Percentiles rank a stretch among this genome's conserved stretches.
These are phyloP conservation scores for Exophiala xenobiotica DNA, from an alignment of 2,329 filamentous ascomycete genomes.

Conservation along the genomic window DNA sequence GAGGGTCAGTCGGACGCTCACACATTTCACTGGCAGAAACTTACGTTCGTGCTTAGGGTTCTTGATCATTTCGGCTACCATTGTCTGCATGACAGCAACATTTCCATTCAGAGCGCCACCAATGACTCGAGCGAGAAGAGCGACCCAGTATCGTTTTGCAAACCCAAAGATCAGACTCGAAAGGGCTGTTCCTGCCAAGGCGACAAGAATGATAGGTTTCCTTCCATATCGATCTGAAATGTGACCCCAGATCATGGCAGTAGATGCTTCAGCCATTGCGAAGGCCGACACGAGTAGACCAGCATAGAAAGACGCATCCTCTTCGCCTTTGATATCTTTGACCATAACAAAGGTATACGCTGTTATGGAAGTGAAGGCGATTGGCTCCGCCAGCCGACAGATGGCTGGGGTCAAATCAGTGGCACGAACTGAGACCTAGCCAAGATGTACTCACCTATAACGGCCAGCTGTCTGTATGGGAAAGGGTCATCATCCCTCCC, in stretches of 20 bases:
- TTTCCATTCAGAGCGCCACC: slow-evolving; percentile 71
- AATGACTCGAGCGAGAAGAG: slow-evolving; percentile 43
- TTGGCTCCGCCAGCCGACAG: slow-evolving; percentile 49
- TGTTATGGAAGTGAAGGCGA: slow-evolving; percentile 49
- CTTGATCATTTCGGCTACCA: slow-evolving; percentile 69
- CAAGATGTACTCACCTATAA: slow-evolving; percentile 37
- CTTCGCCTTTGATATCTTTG: slow-evolving; percentile 41
- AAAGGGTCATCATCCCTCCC: slow-evolving; percentile 35
- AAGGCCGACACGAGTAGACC: slow-evolving; percentile 43
- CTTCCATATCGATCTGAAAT: slow-evolving; percentile 43
- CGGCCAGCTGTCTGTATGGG: slow-evolving; percentile 48
- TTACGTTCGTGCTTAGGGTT: slow-evolving; percentile 52
- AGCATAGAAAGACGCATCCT: slow-evolving; percentile 28
- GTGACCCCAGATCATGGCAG: slow-evolving; percentile 45
- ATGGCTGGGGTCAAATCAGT: slow-evolving; percentile 38
- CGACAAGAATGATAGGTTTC: slow-evolving; percentile 39
- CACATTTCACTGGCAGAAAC: slow-evolving; percentile 9
- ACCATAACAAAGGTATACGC: slow-evolving; percentile 48
- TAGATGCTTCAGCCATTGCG: slow-evolving; percentile 46
- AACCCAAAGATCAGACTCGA: slow-evolving; percentile 46
- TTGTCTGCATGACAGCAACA: slow-evolving; percentile 70
- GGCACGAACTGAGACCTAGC: not conserved
- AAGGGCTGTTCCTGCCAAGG: slow-evolving; percentile 40
- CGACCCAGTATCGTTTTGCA: slow-evolving; percentile 45
- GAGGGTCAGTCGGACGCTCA: not conserved